Evolutionary conservation across 2,329 filamentous ascomycete genomes (phyloP), one percentile per base, ranked within the genome.

Genomic region (Sporothrix brasiliensis): DNA sequence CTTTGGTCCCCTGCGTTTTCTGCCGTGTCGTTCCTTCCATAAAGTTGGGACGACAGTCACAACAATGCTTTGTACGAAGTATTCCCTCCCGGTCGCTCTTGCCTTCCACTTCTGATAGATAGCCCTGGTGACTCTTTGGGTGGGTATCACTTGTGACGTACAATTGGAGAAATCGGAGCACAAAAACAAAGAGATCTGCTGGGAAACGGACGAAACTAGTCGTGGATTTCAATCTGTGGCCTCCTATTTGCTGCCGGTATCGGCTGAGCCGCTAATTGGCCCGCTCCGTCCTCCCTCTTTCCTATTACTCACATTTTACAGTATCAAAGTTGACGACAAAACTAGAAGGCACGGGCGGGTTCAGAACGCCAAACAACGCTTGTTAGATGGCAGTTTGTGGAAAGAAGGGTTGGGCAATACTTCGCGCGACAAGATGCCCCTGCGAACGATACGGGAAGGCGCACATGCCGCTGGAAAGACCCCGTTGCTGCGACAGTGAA

Each of bases 171-270:
- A 41, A 61, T 61, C 47, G 53, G 60, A 50, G 44, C 67, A 68
- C 61, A 58, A 67, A 69, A 70, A 58, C 53, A 61, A 41, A 54
- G n/a, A 61, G 63, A 47, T 54, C 30, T 11, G 58, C 58, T 21
- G 58, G 21, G 56, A 34, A 14, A 60, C 30, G 24, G 50, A 58
- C 27, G 24, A 27, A 67, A 39, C 66, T 56, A 67, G 47, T 49
- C 47, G 63, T 49, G 21, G 70, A 73, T 73, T 73, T 69, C 68
- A 63, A 73, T 73, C 70, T 53, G 69, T 69, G 67, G 10, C 19
- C 69, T 72, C 72, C 49, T 53, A 74, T 74, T 74, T 73, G 73
- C 63, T 73, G 72, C 73, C 73, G 73, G 69, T 74, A 74, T 71
- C 73, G 73, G 73, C 71, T 58, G 66, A 50, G 47, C 13, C 68